These are phyloP conservation scores for Thraustochytrium striatum DNA, from an alignment of 352 stramenopile species.

Conservation along the genomic window DNA sequence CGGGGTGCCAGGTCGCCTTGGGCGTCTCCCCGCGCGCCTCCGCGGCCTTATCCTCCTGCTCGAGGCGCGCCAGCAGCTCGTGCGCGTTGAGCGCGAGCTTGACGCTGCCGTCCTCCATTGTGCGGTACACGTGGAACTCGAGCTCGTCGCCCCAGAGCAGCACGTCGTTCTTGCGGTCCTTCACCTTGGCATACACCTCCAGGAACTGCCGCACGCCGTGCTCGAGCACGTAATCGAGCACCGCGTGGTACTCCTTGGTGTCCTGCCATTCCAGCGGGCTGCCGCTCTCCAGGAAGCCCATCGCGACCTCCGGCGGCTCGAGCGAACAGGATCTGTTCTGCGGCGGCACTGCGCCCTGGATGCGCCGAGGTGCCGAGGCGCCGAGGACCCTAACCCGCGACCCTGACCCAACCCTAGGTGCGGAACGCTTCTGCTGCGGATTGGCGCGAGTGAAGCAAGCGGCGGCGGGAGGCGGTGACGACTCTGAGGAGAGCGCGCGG, in stretches of 20 bases:
- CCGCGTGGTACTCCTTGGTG: constrained; percentile 46
- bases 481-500: too few relatives aligned
- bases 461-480: too few relatives aligned
- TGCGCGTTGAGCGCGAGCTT: constrained; percentile 9
- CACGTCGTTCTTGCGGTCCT: constrained; percentile 54
- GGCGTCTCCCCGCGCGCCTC: constrained; percentile 67
- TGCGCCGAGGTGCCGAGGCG: too few relatives aligned
- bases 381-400: too few relatives aligned
- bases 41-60: constrained; percentile 29
- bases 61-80: constrained; percentile 47
- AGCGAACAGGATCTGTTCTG: too few relatives aligned
- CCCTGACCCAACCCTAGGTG: too few relatives aligned
- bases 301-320: neutral
- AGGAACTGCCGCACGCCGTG: constrained; percentile 57
- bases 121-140: constrained; percentile 79
- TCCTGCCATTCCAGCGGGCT: constrained; percentile 49
- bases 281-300: constrained; percentile 51
- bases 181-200: constrained; percentile 54
- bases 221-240: constrained; percentile 51
- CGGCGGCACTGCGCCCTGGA: too few relatives aligned
- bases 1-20: constrained; percentile 93
- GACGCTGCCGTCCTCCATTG: constrained; percentile 27
- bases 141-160: constrained; percentile 97
- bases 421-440: too few relatives aligned
- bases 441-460: too few relatives aligned